Conservation (phyloP, 345 rosid species). For the Arabis alpina region DNA sequence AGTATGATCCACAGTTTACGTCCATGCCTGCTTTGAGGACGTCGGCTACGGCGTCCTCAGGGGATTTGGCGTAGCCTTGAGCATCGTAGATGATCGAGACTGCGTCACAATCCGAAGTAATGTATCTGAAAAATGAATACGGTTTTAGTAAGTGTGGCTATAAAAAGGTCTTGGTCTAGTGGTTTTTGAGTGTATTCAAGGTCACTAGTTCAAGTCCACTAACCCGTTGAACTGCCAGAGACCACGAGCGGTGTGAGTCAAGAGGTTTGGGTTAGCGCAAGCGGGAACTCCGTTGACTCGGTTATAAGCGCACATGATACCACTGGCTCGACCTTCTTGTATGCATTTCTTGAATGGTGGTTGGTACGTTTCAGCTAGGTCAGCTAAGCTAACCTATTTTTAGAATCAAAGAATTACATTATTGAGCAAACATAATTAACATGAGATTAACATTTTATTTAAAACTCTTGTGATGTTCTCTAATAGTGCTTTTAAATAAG, state of each 20-base stretch:
- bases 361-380: constrained; percentile 84
- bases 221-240: constrained; percentile 82
- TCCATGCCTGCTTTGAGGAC: constrained; percentile 96
- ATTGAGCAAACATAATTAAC: constrained; percentile 6
- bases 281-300: constrained; percentile 76
- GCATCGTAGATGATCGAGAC: constrained; percentile 64
- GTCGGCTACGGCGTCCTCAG: constrained; percentile 83
- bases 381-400: constrained; percentile 69
- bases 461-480: not conserved
- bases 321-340: constrained; percentile 70
- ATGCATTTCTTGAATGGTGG: constrained; percentile 80
- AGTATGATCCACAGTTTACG: constrained; percentile 77
- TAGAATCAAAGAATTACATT: not conserved
- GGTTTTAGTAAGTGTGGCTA: no score
- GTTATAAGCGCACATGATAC: constrained; percentile 90
- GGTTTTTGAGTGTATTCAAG: no score
- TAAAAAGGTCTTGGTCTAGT: no score
- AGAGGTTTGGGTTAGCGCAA: constrained; percentile 71
- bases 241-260: constrained; percentile 60
- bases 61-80: constrained; percentile 70
- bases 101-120: constrained; percentile 89
- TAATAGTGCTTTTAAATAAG: no score
- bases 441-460: not conserved
- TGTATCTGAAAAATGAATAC: constrained; percentile 53
- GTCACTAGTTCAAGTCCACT: no score